Evolutionary conservation across 2,329 filamentous ascomycete genomes (phyloP), one percentile per base, ranked within the genome.

Genomic region (Alternaria angustiovoidea): DNA sequence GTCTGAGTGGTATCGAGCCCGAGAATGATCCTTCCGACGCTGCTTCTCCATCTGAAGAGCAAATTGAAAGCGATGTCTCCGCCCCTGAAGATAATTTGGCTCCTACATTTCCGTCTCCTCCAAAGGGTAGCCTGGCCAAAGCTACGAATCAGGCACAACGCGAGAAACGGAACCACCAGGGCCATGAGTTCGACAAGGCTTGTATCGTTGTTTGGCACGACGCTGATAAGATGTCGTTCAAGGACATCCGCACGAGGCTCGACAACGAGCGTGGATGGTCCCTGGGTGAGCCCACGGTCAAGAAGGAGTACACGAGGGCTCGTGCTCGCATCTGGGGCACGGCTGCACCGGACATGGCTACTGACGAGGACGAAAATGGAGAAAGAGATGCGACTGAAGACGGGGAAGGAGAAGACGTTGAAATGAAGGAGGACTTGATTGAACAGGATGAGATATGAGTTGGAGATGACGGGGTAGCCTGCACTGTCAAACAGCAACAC

Each of bases 171-270:
- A 55, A 54, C 16, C 36, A 24, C 26, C 34, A 46, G 54, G 43
- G 46, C 22, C 51, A 34, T 28, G 28, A 39, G 0, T 60, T 68
- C 24, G 52, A 65, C 32, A 59, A 61, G 46, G 62, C 64, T 7
- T 65, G 62, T 39, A 63, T 67, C 5, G 65, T 66, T n/a, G 54
- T 63, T 22, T 68, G 64, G 64, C 58, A 54, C 5, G 66, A 68
- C 20, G 54, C 51, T 16, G 38, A 55, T 8, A 44, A 47, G 9
- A 49, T 62, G 24, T 54, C 42, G n/a, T 67, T 57, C 26, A 58
- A 54, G 16, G 34, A 56, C 8, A 68, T 68, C 34, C 60, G 57
- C 30, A 22, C 63, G n/a, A 62, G 57, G 52, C 42, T 68, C 26
- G 55, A 52, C 8, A 41, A 59, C 1, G 60, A 65, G 24, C 58